phyloP scores from a whole-genome alignment of 345 rosid species.

The Citrus maxima region DNA sequence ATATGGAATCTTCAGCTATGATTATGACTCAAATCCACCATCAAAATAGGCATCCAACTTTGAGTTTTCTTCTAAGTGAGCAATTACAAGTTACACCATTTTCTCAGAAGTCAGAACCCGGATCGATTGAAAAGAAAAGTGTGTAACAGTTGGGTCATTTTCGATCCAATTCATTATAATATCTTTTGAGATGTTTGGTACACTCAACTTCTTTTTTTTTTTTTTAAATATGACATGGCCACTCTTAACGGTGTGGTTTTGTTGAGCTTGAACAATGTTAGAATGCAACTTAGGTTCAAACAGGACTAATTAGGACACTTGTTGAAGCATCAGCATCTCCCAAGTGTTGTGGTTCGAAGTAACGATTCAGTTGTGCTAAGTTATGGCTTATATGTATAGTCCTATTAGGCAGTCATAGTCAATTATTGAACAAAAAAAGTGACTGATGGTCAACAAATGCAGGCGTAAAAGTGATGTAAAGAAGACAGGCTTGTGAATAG shows the following conservation, averaged over 20 bases:
- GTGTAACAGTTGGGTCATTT: not conserved
- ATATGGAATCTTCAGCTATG: not conserved
- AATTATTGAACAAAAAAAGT: not conserved
- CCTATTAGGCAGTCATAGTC: not conserved
- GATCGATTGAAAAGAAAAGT: not conserved
- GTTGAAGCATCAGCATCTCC: not conserved
- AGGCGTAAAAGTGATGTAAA: not conserved
- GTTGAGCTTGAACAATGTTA: no score
- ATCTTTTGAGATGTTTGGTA: not conserved
- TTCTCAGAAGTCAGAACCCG: not conserved
- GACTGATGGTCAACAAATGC: not conserved
- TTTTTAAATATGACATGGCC: not conserved
- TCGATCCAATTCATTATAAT: not conserved
- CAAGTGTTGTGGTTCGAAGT: not conserved
- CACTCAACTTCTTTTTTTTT: no score
- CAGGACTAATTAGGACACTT: not conserved
- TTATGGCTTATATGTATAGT: not conserved
- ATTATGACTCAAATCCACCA: not conserved
- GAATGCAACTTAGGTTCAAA: not conserved
- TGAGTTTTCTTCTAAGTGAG: not conserved
- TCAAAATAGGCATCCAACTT: not conserved
- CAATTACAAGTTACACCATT: not conserved
- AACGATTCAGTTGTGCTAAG: no score
- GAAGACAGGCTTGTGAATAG: not conserved
- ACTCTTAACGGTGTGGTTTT: not conserved